A percentile compares a stretch with the other conserved stretches of the same genome.
Evolutionary conservation across 495 filamentous ascomycete species (phyloP).

Genomic region (Xylaria flabelliformis): DNA sequence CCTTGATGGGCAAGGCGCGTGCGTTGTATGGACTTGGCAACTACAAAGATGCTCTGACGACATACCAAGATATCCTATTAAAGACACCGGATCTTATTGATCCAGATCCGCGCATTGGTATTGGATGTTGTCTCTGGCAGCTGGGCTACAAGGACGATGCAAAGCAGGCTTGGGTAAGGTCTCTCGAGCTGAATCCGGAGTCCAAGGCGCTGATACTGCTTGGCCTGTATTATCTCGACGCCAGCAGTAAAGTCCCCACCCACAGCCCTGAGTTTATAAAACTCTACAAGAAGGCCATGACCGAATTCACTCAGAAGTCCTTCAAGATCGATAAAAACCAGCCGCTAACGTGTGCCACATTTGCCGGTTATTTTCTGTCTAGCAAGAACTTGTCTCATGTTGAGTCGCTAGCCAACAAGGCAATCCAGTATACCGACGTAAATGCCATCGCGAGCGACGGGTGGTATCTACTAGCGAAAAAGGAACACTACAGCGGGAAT

Average conservation of each 20-base stretch:
- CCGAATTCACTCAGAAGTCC: constrained; percentile 86
- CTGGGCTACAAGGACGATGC: constrained; percentile 93
- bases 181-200: constrained; percentile 82
- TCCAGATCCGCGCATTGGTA: constrained; percentile 91
- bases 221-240: constrained; percentile 84
- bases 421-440: constrained; percentile 93
- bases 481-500: constrained; percentile 79
- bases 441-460: constrained; percentile 95
- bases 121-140: constrained; percentile 96
- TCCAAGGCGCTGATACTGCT: constrained; percentile 93
- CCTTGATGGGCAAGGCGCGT: constrained; percentile 82
- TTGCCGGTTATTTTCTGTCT: constrained; percentile 85
- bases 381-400: constrained; percentile 77
- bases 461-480: constrained; percentile 91
- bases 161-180: constrained; percentile 84
- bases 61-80: constrained; percentile 83
- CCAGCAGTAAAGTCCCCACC: constrained; percentile 78
- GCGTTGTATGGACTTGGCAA: constrained; percentile 82
- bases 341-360: constrained; percentile 87
- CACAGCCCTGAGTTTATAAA: constrained; percentile 75
- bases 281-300: constrained; percentile 92
- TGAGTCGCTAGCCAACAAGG: constrained; percentile 86
- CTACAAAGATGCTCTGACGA: constrained; percentile 79
- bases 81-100: constrained; percentile 89
- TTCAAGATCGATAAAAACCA: constrained; percentile 96